Evolutionary conservation across 257 asterid species (phyloP).

Genomic region (Solanum acaule): DNA sequence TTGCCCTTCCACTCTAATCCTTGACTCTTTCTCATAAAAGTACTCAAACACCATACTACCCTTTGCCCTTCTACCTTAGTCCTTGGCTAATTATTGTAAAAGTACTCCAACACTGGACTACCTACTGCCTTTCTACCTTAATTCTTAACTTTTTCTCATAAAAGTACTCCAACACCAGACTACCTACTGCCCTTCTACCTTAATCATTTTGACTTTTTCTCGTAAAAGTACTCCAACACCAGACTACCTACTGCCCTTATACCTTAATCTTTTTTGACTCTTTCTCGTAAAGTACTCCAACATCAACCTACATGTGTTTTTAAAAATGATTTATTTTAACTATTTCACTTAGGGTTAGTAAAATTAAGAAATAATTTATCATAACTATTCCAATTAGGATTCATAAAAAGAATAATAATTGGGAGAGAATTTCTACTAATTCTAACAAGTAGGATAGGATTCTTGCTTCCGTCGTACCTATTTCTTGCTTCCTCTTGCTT

Average conservation of each 20-base stretch:
- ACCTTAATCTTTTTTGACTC: not conserved
- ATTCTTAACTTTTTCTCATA: no score
- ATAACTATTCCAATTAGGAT: not conserved
- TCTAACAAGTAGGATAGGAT: no score
- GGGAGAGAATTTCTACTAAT: not conserved
- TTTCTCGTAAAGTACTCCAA: not conserved
- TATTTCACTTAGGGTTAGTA: not conserved
- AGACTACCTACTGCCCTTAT: no score
- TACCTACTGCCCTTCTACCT: no score
- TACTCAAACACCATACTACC: not conserved
- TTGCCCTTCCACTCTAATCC: rapidly evolving
- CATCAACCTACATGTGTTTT: not conserved
- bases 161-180: not conserved
- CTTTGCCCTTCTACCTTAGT: no score
- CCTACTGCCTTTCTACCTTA: no score
- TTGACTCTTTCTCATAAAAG: no score
- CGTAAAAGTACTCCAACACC: no score
- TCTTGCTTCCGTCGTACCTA: not conserved
- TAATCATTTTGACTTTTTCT: no score
- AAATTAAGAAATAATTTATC: not conserved
- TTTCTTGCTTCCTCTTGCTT: not conserved
- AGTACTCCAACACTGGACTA: not conserved
- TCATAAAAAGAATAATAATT: not conserved
- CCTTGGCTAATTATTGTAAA: not conserved
- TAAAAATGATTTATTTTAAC: not conserved